Evolutionary conservation across 192 early-diverging fungal species (phyloP), one percentile per base, ranked within the genome.

Genomic region (Coemansia sp.): DNA sequence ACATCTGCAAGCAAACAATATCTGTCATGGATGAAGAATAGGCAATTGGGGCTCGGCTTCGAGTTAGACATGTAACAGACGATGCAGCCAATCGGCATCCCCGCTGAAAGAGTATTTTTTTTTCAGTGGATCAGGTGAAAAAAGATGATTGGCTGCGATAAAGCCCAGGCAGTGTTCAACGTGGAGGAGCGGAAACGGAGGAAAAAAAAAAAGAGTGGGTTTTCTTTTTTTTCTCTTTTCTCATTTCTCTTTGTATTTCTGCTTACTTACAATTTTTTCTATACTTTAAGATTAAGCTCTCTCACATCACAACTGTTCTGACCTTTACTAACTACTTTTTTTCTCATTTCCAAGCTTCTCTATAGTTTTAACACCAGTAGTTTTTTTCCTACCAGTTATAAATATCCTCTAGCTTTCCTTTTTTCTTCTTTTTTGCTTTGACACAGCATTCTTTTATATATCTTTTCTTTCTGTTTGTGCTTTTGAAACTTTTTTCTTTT

Each of bases 131-230:
- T 67, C 65, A 67, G 54, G 55, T 67, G 65, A 67, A 2, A 28
- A 5, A 48, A 34, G 45, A 18, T 67, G 65, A 55, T 66, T 66
- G 64, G 64, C 14, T 54, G 51, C 45, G 45, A 48, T 48, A 48
- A 48, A 48, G 45, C 45, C 45, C 17, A 48, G 45, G 45, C 45
- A 48, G 14, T 12, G 14, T 15, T 48, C 45, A 57, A 20, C 56
- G 56, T 34, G 32, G 17, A 28, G 56, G 56, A 22, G 56, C 17
- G 56, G 56, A 9, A 57, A 57, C 35, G 56, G 56, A 36, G 39
- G 61, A 20, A 64, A 34, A 64, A 51, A 65, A 55, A 67, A 35
- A 18, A 3, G 45, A 48, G 45, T 48, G 45, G 45, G 45, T 60
- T 60, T 60, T 60, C 58, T 60, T 60, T 60, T 37, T 62, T 41